Conservation (phyloP, 129 eudicot species). For the Scalesia atractyloides region DNA sequence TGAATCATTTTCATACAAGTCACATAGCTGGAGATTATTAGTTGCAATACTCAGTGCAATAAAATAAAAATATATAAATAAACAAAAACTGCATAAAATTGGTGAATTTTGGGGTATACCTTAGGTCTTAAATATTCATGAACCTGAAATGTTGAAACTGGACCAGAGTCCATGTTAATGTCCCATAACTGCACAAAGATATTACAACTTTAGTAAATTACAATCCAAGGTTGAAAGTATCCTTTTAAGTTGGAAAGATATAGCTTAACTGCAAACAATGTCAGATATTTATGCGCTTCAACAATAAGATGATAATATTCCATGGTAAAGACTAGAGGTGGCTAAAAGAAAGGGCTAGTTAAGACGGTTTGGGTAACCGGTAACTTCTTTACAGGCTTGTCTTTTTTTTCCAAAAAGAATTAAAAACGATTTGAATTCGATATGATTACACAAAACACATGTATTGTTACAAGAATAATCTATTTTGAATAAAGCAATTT, state of each 20-base stretch:
- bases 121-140: constrained; percentile 93
- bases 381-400: neutral
- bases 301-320: neutral
- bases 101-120: constrained; percentile 42
- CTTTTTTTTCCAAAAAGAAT: neutral
- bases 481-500: neutral
- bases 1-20: constrained; percentile 93
- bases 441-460: neutral
- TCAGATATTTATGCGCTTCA: constrained; percentile 5
- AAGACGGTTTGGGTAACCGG: constrained; percentile 1
- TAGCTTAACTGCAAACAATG: constrained; percentile 2
- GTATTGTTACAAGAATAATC: neutral
- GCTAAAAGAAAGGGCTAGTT: neutral
- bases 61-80: neutral
- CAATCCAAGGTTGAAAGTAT: neutral
- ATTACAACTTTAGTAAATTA: constrained; percentile 9
- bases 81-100: neutral
- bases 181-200: constrained; percentile 80
- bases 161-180: constrained; percentile 95
- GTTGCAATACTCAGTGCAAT: constrained; percentile 14
- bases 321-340: neutral
- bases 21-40: constrained; percentile 73
- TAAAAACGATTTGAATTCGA: neutral
- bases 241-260: neutral
- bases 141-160: constrained; percentile 90